phyloP scores from a whole-genome alignment of 495 filamentous ascomycete species.

The Xylaria grammica region DNA sequence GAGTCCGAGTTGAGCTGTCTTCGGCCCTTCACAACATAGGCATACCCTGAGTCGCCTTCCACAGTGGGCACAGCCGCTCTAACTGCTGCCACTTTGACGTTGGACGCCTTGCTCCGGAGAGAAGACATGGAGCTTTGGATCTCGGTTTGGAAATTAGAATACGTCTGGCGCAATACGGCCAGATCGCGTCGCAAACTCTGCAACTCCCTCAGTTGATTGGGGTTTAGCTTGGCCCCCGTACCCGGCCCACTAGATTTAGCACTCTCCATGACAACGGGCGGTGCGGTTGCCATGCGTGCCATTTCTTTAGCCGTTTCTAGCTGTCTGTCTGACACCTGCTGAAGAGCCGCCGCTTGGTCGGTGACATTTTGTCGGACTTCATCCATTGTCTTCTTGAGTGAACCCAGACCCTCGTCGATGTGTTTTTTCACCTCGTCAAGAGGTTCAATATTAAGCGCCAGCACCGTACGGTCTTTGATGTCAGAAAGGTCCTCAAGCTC shows the following conservation, averaged over 20 bases:
- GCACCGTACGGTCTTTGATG: slow-evolving; percentile 91
- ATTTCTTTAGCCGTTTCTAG: slow-evolving; percentile 91
- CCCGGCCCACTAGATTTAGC: slow-evolving; percentile 35
- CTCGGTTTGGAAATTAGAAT: slow-evolving; percentile 86
- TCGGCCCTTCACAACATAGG: slow-evolving; percentile 84
- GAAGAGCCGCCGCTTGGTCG: slow-evolving; percentile 77
- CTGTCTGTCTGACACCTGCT: slow-evolving; percentile 89
- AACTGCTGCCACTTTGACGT: slow-evolving; percentile 76
- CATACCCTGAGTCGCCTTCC: slow-evolving; percentile 73
- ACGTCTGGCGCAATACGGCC: slow-evolving; percentile 91
- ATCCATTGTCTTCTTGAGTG: slow-evolving; percentile 78
- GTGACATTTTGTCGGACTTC: slow-evolving; percentile 78
- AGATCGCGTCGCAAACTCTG: slow-evolving; percentile 87
- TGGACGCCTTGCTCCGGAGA: slow-evolving; percentile 77
- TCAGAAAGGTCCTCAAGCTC: slow-evolving; percentile 94
- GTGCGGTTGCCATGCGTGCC: slow-evolving; percentile 75
- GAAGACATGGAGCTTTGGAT: slow-evolving; percentile 84
- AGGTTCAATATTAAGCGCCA: slow-evolving; percentile 92
- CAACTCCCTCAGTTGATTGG: slow-evolving; percentile 70
- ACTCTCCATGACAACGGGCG: slow-evolving; percentile 54
- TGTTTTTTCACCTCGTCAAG: slow-evolving; percentile 96
- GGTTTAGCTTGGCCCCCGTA: slow-evolving; percentile 43
- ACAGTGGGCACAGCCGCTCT: slow-evolving; percentile 67
- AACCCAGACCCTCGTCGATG: slow-evolving; percentile 90
- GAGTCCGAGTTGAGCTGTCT: slow-evolving; percentile 82